phyloP scores from a whole-genome alignment of 495 filamentous ascomycete species.

The Schizothecium vesticola region DNA sequence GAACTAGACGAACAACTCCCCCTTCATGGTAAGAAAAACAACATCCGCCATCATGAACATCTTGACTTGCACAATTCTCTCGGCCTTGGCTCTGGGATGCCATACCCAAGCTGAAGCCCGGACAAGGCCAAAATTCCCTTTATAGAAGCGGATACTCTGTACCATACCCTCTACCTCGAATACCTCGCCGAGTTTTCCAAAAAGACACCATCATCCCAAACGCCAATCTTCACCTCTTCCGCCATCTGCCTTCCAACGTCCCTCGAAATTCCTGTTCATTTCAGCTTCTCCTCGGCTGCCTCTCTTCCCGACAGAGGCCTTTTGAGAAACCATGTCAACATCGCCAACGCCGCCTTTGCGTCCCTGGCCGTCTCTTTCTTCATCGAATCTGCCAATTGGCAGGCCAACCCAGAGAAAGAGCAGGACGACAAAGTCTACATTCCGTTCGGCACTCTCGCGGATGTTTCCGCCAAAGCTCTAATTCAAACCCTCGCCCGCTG shows the following conservation, averaged over 20 bases:
- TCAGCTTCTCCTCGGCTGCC: background rate
- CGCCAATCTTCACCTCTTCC: background rate
- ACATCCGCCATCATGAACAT: background rate
- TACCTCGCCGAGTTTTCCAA: background rate
- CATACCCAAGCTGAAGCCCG: background rate
- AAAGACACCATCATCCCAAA: background rate
- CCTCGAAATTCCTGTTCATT: background rate
- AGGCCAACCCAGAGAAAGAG: background rate
- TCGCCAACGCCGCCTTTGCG: background rate
- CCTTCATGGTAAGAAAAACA: too few species aligned
- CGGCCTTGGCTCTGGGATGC: background rate
- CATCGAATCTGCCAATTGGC: background rate
- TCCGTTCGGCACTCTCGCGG: background rate
- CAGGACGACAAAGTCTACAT: background rate
- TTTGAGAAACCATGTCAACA: background rate
- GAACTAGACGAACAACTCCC: too few species aligned
- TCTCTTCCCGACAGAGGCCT: background rate
- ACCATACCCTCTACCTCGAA: background rate
- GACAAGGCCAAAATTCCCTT: background rate
- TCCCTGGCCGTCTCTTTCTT: background rate
- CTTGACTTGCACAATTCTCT: background rate
- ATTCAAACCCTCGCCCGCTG: background rate
- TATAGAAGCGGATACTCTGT: background rate
- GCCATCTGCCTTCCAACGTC: background rate
- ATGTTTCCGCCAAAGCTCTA: background rate